phyloP scores from a whole-genome alignment of 2,329 filamentous ascomycete genomes.

The Ramichloridium luteum region DNA sequence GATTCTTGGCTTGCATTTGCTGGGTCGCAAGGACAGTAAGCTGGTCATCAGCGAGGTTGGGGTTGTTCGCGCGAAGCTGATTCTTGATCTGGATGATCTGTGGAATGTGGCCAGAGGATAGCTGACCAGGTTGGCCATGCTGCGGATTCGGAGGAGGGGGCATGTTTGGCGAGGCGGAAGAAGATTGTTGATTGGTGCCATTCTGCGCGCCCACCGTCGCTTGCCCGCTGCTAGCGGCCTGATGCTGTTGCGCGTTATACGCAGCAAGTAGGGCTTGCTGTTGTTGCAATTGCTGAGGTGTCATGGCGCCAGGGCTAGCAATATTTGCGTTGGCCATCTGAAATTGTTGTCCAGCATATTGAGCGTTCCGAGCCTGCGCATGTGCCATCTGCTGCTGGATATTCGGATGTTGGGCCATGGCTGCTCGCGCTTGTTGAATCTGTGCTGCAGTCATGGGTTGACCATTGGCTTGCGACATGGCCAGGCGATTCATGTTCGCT shows the following conservation, averaged over 20 bases:
- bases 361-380: conserved; percentile 16
- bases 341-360: conserved; percentile 19
- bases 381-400: conserved; percentile 18
- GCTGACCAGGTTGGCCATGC: conserved; percentile 29
- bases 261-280: conserved; percentile 22
- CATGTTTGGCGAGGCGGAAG: conserved; percentile 24
- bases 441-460: conserved; percentile 55
- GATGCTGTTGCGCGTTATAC: conserved; percentile 16
- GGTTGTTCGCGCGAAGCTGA: conserved; percentile 40
- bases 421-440: conserved; percentile 17
- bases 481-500: conserved; percentile 34
- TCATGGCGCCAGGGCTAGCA: conserved; percentile 21
- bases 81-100: conserved; percentile 42
- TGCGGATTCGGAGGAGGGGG: conserved; percentile 25
- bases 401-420: conserved; percentile 7
- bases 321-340: conserved; percentile 20
- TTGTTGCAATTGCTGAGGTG: conserved; percentile 21
- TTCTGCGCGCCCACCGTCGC: conserved; percentile 12
- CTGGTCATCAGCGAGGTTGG: conserved; percentile 42
- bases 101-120: conserved; percentile 43
- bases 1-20: conserved; percentile 31
- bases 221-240: conserved; percentile 8
- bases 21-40: conserved; percentile 42
- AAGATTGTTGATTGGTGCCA: conserved; percentile 16
- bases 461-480: conserved; percentile 37